A percentile compares a stretch with the other conserved stretches of the same genome.
Evolutionary conservation across 2,329 filamentous ascomycete genomes (phyloP).

Genomic region (Hymenoscyphus repandus): DNA sequence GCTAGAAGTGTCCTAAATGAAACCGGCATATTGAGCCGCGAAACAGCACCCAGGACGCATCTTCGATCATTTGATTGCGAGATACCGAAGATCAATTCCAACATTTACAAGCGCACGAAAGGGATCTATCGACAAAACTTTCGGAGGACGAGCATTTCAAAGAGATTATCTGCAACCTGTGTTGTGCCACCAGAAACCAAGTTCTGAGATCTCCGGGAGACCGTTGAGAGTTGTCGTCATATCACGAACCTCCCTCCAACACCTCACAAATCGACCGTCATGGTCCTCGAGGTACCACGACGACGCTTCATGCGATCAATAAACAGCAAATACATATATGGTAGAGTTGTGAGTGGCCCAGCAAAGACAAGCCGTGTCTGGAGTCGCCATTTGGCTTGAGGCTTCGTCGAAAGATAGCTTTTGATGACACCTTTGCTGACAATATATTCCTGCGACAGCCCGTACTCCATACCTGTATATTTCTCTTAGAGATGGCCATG

Average conservation of each 20-base stretch:
- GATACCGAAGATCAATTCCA: neutral
- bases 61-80: neutral
- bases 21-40: constrained; percentile 7
- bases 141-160: neutral
- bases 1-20: constrained; percentile 3
- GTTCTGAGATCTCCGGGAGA: neutral
- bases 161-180: too few species aligned
- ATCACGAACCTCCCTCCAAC: constrained; percentile 3
- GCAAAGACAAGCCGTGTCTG: too few species aligned
- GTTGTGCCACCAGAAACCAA: neutral
- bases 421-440: constrained; percentile 19
- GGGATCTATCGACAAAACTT: neutral
- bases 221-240: constrained; percentile 10
- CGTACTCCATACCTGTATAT: constrained; percentile 76
- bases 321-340: constrained; percentile 69
- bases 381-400: neutral
- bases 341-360: constrained; percentile 57
- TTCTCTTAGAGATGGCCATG: constrained; percentile 84
- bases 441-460: constrained; percentile 53
- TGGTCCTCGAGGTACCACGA: constrained; percentile 54
- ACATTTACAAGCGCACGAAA: neutral
- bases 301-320: constrained; percentile 60
- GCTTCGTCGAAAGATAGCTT: neutral
- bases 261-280: constrained; percentile 29
- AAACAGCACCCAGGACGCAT: neutral